Conservation (phyloP, 176 grass and related monocot species). For the Aechmea fasciata region DNA sequence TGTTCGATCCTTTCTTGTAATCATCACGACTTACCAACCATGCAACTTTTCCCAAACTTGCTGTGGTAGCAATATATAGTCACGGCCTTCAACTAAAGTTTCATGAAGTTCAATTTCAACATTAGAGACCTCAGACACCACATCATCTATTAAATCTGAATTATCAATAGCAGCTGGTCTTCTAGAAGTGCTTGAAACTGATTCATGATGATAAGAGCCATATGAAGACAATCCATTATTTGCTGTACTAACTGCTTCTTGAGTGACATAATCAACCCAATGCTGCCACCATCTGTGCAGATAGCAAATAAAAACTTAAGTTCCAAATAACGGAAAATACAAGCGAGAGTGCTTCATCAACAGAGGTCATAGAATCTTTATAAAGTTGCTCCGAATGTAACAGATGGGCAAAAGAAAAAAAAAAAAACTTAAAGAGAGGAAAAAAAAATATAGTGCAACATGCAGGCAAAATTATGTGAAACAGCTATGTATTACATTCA, state of each 20-base stretch:
- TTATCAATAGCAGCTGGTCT: constrained; percentile 90
- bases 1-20: neutral
- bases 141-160: constrained; percentile 73
- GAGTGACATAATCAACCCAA: constrained; percentile 96
- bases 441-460: neutral
- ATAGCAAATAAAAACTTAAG: constrained; percentile 21
- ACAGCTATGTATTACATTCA: neutral
- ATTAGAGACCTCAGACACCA: constrained; percentile 62
- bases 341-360: neutral
- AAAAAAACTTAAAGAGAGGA: neutral
- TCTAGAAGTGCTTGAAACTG: constrained; percentile 36
- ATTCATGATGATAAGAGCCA: constrained; percentile 50
- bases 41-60: constrained; percentile 84
- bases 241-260: constrained; percentile 55
- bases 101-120: constrained; percentile 94
- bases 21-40: constrained; percentile 55
- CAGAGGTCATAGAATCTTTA: too few relatives aligned
- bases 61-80: constrained; percentile 94
- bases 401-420: neutral
- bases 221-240: constrained; percentile 38
- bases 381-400: neutral
- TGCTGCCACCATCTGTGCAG: constrained; percentile 90
- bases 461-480: neutral
- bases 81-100: constrained; percentile 84
- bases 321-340: neutral